phyloP scores from a whole-genome alignment of 2,329 filamentous ascomycete species.

The Stenocarpella maydis region DNA sequence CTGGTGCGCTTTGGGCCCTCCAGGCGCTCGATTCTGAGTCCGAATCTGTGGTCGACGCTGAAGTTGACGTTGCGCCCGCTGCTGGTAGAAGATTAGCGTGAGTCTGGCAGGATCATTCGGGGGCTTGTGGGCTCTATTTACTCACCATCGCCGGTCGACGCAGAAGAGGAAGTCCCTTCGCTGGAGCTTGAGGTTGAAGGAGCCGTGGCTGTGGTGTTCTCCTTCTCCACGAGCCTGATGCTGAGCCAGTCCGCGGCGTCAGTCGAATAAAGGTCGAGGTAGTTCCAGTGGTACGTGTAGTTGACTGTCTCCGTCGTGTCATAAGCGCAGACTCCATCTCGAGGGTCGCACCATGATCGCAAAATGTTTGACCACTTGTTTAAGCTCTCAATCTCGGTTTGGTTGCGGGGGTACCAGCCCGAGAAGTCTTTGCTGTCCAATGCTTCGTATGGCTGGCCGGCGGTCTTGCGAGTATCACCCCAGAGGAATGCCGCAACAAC shows the following conservation, averaged over 20 bases:
- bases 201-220: constrained; percentile 20
- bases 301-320: constrained; percentile 39
- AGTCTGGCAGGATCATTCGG: background rate
- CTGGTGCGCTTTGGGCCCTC: background rate
- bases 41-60: background rate
- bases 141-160: background rate
- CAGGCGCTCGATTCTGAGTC: constrained; percentile 7
- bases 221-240: constrained; percentile 24
- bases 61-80: background rate
- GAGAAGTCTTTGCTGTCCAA: constrained; percentile 7
- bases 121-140: background rate
- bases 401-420: constrained; percentile 25
- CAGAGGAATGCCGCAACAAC: constrained; percentile 24
- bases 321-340: constrained; percentile 51
- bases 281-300: constrained; percentile 45
- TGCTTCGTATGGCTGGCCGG: constrained; percentile 23
- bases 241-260: constrained; percentile 37
- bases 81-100: background rate
- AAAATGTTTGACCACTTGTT: constrained; percentile 40
- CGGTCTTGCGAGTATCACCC: constrained; percentile 23
- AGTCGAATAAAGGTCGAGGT: constrained; percentile 45
- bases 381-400: constrained; percentile 41
- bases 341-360: constrained; percentile 47
- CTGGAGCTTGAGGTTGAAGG: background rate
- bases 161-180: background rate